Evolutionary conservation across 139 green algal genomes (phyloP).

Genomic region (Marvania coccoides): DNA sequence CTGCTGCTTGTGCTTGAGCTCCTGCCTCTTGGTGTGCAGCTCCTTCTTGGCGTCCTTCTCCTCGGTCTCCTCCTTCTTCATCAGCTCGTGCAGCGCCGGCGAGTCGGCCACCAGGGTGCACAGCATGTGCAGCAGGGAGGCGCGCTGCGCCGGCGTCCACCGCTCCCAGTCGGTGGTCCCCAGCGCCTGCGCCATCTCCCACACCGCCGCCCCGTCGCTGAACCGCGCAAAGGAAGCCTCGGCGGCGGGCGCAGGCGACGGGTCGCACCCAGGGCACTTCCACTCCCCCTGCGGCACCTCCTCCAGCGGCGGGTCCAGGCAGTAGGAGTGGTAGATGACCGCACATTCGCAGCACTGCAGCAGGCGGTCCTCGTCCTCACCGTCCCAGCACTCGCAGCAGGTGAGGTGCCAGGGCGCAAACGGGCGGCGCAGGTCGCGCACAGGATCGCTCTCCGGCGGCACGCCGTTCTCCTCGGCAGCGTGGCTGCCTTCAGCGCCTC

Average conservation of each 20-base stretch:
- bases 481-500: not conserved
- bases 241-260: not conserved
- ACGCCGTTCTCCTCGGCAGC: not conserved
- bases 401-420: slow-evolving; percentile 29
- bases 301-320: slow-evolving; percentile 56
- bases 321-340: slow-evolving; percentile 66
- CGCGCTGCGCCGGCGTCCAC: slow-evolving; percentile 24
- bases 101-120: slow-evolving; percentile 26
- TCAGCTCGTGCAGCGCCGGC: slow-evolving; percentile 5
- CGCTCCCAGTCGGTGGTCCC: slow-evolving; percentile 21
- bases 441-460: not conserved
- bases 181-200: slow-evolving; percentile 18
- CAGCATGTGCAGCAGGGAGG: slow-evolving; percentile 31
- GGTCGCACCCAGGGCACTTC: slow-evolving; percentile 49
- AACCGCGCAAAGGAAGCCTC: not conserved
- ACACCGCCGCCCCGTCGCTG: not conserved
- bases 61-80: slow-evolving; percentile 16
- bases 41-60: slow-evolving; percentile 17
- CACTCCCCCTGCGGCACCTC: slow-evolving; percentile 55
- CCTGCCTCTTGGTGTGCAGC: not conserved
- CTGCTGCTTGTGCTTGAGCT: slow-evolving; percentile 26
- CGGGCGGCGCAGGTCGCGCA: slow-evolving; percentile 7
- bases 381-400: slow-evolving; percentile 51
- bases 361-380: slow-evolving; percentile 45
- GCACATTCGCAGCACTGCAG: slow-evolving; percentile 65